Conservation (phyloP, 768 basidiomycete species). For the Exsudoporus frostii region DNA sequence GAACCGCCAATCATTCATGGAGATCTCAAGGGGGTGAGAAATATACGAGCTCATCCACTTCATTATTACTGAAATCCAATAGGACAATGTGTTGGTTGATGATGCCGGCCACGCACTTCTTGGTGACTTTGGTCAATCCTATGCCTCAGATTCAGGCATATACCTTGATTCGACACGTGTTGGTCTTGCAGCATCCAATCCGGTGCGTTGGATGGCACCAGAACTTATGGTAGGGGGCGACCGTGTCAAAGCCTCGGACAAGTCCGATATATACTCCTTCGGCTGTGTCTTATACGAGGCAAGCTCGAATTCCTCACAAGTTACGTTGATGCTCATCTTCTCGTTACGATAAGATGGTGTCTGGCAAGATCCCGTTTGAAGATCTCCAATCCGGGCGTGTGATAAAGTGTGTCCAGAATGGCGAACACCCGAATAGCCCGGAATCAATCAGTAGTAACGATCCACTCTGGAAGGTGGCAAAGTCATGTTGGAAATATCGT, state of each 20-base stretch:
- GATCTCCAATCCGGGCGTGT: neutral
- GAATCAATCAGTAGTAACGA: constrained; percentile 1
- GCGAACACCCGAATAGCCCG: constrained; percentile 8
- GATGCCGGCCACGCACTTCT: constrained; percentile 14
- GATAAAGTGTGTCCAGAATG: neutral
- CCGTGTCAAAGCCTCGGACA: constrained; percentile 2
- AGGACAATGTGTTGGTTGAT: constrained; percentile 27
- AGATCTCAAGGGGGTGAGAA: constrained; percentile 38
- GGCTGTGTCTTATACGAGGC: constrained; percentile 33
- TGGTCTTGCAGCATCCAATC: constrained; percentile 6
- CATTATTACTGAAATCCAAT: neutral
- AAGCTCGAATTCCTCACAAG: neutral
- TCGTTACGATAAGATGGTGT: constrained; percentile 14
- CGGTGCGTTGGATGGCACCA: constrained; percentile 27
- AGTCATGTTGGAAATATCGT: constrained; percentile 7
- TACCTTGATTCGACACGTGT: constrained; percentile 24
- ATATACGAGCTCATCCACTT: neutral
- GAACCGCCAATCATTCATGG: constrained; percentile 37
- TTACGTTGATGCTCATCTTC: neutral
- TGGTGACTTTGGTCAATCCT: constrained; percentile 29
- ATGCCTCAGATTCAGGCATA: constrained; percentile 21
- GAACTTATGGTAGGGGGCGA: constrained; percentile 16
- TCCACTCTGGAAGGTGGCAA: constrained; percentile 11
- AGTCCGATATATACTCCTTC: constrained; percentile 27
- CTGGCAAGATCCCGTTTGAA: constrained; percentile 17